Evolutionary conservation across 2,329 filamentous ascomycete species (phyloP), one percentile per base, ranked within the genome.

Genomic region (Aureobasidium sp.): DNA sequence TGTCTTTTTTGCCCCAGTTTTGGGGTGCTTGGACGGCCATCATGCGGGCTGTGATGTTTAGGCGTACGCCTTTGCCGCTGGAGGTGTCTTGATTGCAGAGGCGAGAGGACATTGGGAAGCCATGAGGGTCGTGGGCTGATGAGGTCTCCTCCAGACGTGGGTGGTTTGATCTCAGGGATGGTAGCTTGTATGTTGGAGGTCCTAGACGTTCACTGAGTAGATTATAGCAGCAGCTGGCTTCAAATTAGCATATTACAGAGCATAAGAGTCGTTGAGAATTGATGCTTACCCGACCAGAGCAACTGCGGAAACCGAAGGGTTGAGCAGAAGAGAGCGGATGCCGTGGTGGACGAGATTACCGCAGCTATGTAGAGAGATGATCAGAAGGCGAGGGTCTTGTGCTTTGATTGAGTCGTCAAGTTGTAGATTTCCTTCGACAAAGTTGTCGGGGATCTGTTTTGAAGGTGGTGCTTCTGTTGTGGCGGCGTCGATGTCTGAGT

Each of bases 331-430:
- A 0, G 93, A 95, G 15, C 90, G 87, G 63, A 99, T 87, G 10
- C 90, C 94, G 71, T 95, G 92, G 74, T 99, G 94, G 0, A 95
- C 89, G n/a, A 99, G 85, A 68, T 99, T 97, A 32, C 94, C 94
- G 72, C 94, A 99, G 0, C 93, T 97, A 74, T 99, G 94, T 20
- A 99, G 90, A 0, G 94, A 97, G 34, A 97, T 87, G 17, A 93
- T 89, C 87, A 97, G 92, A 41, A 95, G 79, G 10, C 76, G 77
- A 64, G 80, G 69, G 61, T 76, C 65, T 5, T 63, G 62, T 6
- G 71, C 65, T 61, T 73, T 74, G 46, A 50, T 41, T 26, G 63
- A 32, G 17, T 48, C 34, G 53, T 47, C 24, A 29, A 63, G 3
- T 8, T 34, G 15, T 0, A 63, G 32, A 46, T 52, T 60, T 34